Base-by-base conservation (phyloP, 345 rosid genomes). In the Carallia pectinifolia region DNA sequence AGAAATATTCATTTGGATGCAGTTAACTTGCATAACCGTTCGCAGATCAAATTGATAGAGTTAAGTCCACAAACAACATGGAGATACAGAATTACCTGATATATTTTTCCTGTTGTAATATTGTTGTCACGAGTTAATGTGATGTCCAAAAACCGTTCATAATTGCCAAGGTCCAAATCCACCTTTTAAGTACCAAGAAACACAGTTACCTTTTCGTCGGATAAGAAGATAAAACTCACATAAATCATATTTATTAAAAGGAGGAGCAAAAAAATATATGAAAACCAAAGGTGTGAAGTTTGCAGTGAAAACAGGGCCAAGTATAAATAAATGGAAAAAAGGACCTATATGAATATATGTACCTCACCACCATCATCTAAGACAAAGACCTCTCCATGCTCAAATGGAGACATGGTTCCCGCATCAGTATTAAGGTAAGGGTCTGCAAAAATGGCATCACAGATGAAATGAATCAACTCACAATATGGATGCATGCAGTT, bases 351-450 rank as follows among this genome's bases (percentile, higher is more conserved):
- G 16, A 44, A n/a, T 18, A n/a, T 18, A 67, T 56, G 64, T 87
- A 92, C 99, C 98, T 95, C 99, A 17, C 99, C 97, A 3, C 99
- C 99, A 71, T 95, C 99, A 44, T 95, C 99, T 19, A 95, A 80
- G 74, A 95, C 98, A 73, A 86, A 95, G 31, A 95, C 98, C 79
- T 95, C 99, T 27, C 99, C 99, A 18, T 95, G 99, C 81, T 95
- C 99, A 69, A 85, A 86, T 50, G 99, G 99, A 37, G 99, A 95
- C 97, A 95, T 95, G 27, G 99, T 95, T 68, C 99, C 99, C 17
- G 99, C 99, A 85, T 95, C 99, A 31, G 86, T 87, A 65, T 95
- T 95, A 39, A 95, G 76, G 79, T 95, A 95, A 78, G 98, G 99
- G 86, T 95, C 99, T 94, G 82, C 4, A 75, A 48, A 58, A 7